Evolutionary conservation across 768 basidiomycete species (phyloP).

Genomic region (Gloeostereum incarnatum): DNA sequence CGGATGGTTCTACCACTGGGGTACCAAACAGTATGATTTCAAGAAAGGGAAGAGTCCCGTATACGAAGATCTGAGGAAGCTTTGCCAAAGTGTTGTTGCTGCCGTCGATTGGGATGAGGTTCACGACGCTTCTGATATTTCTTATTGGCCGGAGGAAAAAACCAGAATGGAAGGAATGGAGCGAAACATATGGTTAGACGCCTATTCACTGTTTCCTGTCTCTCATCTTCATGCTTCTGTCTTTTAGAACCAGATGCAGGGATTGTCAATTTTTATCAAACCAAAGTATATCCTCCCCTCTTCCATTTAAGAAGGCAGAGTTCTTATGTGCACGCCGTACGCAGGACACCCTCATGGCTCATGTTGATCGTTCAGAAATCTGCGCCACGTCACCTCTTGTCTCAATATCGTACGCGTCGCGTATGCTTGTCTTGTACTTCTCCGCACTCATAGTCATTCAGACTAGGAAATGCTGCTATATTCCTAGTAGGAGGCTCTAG

Average conservation of each 20-base stretch:
- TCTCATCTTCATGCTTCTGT: slow-evolving; percentile 4
- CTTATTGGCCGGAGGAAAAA: slow-evolving; percentile 44
- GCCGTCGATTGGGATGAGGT: slow-evolving; percentile 65
- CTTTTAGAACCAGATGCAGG: slow-evolving; percentile 85
- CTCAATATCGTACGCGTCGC: slow-evolving; percentile 77
- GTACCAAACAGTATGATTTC: slow-evolving; percentile 91
- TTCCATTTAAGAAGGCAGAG: neutral
- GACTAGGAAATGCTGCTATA: slow-evolving; percentile 81
- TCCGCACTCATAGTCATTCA: slow-evolving; percentile 17
- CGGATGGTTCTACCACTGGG: slow-evolving; percentile 97
- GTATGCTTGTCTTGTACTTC: neutral
- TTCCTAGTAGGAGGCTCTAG: slow-evolving; percentile 86
- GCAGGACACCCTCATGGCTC: slow-evolving; percentile 92
- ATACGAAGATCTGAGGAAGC: slow-evolving; percentile 37
- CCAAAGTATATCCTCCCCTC: slow-evolving; percentile 31
- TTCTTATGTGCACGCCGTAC: slow-evolving; percentile 1
- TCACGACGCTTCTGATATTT: slow-evolving; percentile 26
- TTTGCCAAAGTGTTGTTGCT: slow-evolving; percentile 57
- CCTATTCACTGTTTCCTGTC: no score
- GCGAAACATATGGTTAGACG: slow-evolving; percentile 63
- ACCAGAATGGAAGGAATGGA: slow-evolving; percentile 69
- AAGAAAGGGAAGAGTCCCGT: slow-evolving; percentile 57
- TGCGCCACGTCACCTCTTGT: slow-evolving; percentile 89
- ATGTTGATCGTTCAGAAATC: slow-evolving; percentile 95
- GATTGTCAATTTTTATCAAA: slow-evolving; percentile 93